phyloP scores from a whole-genome alignment of 2,329 filamentous ascomycete genomes.

The Cordyceps cateniannulata region DNA sequence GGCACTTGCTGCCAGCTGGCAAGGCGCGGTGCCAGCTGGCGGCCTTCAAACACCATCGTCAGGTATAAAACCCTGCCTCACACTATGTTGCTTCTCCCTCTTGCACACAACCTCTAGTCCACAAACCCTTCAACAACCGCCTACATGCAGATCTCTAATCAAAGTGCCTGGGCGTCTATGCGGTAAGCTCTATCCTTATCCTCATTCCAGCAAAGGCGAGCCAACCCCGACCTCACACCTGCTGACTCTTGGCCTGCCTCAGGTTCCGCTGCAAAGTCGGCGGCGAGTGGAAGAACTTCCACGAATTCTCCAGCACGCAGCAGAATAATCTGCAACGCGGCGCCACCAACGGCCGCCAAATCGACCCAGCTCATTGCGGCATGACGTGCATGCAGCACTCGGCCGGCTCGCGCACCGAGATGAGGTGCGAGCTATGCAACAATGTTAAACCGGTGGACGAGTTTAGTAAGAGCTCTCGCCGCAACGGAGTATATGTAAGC shows the following conservation, averaged over 20 bases:
- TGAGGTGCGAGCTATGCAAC: slow-evolving; percentile 27
- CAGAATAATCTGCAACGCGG: slow-evolving; percentile 20
- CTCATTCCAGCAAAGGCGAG: too few relatives aligned
- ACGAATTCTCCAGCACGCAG: slow-evolving; percentile 28
- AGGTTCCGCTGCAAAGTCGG: slow-evolving; percentile 7
- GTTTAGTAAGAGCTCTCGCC: slow-evolving; percentile 25
- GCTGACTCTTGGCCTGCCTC: neutral
- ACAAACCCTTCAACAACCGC: too few relatives aligned
- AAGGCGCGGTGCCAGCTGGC: neutral
- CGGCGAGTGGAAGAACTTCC: slow-evolving; percentile 20
- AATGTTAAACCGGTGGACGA: slow-evolving; percentile 21
- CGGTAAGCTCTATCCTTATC: too few relatives aligned
- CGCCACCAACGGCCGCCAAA: neutral
- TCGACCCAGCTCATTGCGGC: slow-evolving; percentile 26
- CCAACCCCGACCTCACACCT: neutral
- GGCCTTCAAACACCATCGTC: neutral
- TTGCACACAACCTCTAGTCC: neutral
- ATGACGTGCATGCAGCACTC: slow-evolving; percentile 32
- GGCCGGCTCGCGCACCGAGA: slow-evolving; percentile 19
- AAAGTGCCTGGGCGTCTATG: neutral
- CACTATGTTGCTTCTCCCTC: too few relatives aligned
- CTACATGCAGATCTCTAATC: neutral
- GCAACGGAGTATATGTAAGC: slow-evolving; percentile 26
- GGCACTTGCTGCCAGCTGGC: neutral
- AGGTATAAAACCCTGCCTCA: too few relatives aligned